Evolutionary conservation across 1,139 yeast species (phyloP), one percentile per base, ranked within the genome.

Genomic region (Protomyces inundatus): DNA sequence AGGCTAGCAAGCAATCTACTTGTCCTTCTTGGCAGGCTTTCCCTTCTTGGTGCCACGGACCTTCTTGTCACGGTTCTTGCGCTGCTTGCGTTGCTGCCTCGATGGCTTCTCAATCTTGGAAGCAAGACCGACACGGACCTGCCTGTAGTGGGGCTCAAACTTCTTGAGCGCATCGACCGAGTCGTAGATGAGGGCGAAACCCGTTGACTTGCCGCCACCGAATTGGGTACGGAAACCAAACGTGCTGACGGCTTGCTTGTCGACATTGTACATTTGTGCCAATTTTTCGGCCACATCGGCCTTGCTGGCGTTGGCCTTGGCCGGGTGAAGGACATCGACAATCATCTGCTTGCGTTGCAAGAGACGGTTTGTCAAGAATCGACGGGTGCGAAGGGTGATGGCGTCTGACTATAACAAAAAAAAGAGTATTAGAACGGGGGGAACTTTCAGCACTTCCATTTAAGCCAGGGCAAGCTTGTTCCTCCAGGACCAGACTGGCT

Each of bases 51-150:
- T 58, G 42, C 62, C 62, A 32, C 62, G 62, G 14, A 58, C 65
- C 65, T 66, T 66, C 64, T 66, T 66, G 56, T 55, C 65, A 58
- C 98, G 91, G 96, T 93, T 93, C 93, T 93, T 93, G 91, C 89
- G 90, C 88, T 93, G 98, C 84, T 95, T 95, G 86, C 98, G 90
- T 85, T 95, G 98, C 85, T 91, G 97, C 90, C 98, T 90, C 76
- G 97, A 90, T 76, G 97, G 84, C 86, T 90, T 90, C 81, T 93
- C 98, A 77, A 87, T 90, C 86, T 58, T 58, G 53, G 56, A 51
- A 79, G 96, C 97, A 80, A 91, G 86, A 77, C 98, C 98, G 85
- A 89, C 88, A 88, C 99, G 93, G 77, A 93, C 96, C 79, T 90
- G 90, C 85, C 99, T 91, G 95, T 93, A 93, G 74, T 90, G 79